Conservation (phyloP, 371 early-diverging fungal species). For the Mortierella sp. region DNA sequence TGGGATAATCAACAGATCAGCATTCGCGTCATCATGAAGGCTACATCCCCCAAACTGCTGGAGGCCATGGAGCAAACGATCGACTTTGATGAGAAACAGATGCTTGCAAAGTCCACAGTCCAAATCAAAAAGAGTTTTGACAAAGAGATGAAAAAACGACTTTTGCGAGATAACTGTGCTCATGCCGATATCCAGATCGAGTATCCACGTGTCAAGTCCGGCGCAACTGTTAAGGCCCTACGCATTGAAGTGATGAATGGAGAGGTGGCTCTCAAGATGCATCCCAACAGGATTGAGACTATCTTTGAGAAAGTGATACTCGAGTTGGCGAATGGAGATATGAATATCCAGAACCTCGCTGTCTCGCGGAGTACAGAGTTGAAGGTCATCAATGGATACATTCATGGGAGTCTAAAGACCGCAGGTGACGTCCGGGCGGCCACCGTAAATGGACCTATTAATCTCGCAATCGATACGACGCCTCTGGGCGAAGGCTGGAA, state of each 20-base stretch:
- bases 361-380: not conserved
- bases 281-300: not conserved
- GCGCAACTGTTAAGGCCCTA: constrained; percentile 11
- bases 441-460: constrained; percentile 11
- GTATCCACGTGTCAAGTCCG: constrained; percentile 8
- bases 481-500: not conserved
- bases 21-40: constrained; percentile 5
- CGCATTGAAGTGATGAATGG: not conserved
- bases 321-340: constrained; percentile 1
- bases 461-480: constrained; percentile 11
- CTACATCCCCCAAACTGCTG: not conserved
- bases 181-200: constrained; percentile 17
- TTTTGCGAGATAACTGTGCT: constrained; percentile 8
- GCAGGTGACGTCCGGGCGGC: constrained; percentile 9
- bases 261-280: not conserved
- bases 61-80: not conserved
- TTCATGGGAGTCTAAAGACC: constrained; percentile 3
- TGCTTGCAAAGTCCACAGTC: not conserved
- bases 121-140: not conserved
- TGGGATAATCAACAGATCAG: not conserved
- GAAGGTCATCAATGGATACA: constrained; percentile 12
- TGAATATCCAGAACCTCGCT: not conserved
- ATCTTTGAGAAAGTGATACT: constrained; percentile 8
- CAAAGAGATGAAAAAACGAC: constrained; percentile 6
- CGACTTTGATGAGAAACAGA: not conserved